Evolutionary conservation across 2,329 filamentous ascomycete species (phyloP).

Genomic region (Diplodia corticola): DNA sequence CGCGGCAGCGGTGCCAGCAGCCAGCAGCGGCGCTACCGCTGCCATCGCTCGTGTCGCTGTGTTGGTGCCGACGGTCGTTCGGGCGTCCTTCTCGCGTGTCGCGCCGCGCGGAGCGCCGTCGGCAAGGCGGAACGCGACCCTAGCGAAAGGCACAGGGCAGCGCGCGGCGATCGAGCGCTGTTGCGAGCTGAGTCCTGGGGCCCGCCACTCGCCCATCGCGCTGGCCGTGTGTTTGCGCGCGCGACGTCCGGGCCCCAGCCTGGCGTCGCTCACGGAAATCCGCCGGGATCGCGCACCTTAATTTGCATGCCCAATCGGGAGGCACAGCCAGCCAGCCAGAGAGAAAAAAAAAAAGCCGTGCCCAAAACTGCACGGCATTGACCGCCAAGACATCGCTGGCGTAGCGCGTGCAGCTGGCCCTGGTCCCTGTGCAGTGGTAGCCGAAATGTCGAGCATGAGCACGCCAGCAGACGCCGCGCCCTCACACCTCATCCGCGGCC

Average conservation of each 20-base stretch:
- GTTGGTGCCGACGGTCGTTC: neutral
- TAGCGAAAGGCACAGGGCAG: slow-evolving; percentile 11
- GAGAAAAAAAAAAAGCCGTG: too few relatives aligned
- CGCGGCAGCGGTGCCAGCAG: neutral
- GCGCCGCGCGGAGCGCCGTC: slow-evolving; percentile 3
- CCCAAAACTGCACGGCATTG: slow-evolving; percentile 8
- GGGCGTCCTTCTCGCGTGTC: neutral
- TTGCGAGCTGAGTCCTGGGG: neutral
- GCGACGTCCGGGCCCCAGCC: neutral
- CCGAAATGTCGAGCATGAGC: slow-evolving; percentile 19
- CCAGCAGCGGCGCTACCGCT: neutral
- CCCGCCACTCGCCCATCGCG: neutral
- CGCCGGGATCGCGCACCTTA: slow-evolving; percentile 21
- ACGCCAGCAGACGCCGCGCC: slow-evolving; percentile 1
- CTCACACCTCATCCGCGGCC: neutral
- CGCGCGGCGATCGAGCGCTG: neutral
- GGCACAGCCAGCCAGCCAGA: slow-evolving; percentile 17
- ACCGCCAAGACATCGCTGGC: slow-evolving; percentile 9
- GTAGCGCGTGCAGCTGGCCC: neutral
- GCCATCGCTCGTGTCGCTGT: too few relatives aligned
- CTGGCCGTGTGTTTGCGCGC: neutral
- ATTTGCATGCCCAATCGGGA: slow-evolving; percentile 20
- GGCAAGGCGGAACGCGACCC: slow-evolving; percentile 14
- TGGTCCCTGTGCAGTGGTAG: neutral
- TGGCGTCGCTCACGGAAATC: neutral